Evolutionary conservation across 2,329 filamentous ascomycete species (phyloP), one percentile per base, ranked within the genome.

Genomic region (Verticillium zaregamsianum): DNA sequence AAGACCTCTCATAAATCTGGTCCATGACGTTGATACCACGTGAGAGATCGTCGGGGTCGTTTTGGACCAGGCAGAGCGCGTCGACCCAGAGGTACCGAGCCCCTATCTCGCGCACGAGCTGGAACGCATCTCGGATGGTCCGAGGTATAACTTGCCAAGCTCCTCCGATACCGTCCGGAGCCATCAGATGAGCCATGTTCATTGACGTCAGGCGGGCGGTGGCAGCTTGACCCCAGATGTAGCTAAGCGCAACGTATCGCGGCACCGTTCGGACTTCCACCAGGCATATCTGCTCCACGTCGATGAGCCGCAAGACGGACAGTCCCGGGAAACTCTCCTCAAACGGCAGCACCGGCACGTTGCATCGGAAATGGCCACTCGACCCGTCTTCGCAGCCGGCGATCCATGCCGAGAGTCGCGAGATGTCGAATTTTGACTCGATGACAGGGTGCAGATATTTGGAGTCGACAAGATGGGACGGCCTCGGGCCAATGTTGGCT

Each of bases 81-180:
- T 67, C 63, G 5, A 66, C 37, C 66, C 66, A 67, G 5, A 65
- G 31, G 3, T 64, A 65, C 12, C 60, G 60, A 28, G 61, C 57
- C 7, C 62, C 56, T 0, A 64, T 11, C 9, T 25, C 32, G 5
- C 31, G 31, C 7, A 57, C 57, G 17, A 68, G 57, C 12, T 58
- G 20, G 15, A 65, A 60, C 7, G 65, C 59, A 33, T 68, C 66
- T n/a, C 17, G 31, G 14, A 61, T 35, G 2, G 33, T 35, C 2
- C 33, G 33, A 35, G 33, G 33, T 9, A 35, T 35, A 2, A 35
- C 33, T 14, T 35, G 33, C 33, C 33, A 35, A 35, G 33, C 33
- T 14, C 1, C 33, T 35, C 14, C 8, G 2, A 57, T 14, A 12
- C 58, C 25, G 7, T 20, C 58, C 9, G 20, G 31, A 7, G 12